Evolutionary conservation across 2,329 filamentous ascomycete species (phyloP), one percentile per base, ranked within the genome.

Genomic region (Fusarium sp.): DNA sequence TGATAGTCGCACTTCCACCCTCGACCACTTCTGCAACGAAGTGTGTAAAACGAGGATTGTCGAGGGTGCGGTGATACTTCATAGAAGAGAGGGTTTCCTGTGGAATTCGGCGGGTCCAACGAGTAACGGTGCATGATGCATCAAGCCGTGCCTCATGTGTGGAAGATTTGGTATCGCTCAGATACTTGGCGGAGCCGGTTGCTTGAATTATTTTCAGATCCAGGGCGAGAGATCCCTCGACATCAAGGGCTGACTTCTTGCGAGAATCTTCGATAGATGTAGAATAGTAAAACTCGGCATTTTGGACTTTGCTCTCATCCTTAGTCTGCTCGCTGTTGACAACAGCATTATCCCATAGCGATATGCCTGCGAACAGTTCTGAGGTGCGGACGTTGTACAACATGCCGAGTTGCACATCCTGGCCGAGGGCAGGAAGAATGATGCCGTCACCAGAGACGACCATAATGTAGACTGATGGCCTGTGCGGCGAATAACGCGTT

Each of bases 231-330:
- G 47, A 51, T 30, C 47, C 47, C n/a, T 51, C 47, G 3, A 51
- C 23, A 51, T 51, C 36, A 8, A 51, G 47, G n/a, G 47, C 23
- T 15, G 47, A 51, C 47, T 51, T 51, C 8, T 51, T 51, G 47
- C 47, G 47, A 31, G 47, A 51, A 15, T 51, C 47, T 40, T 51
- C 47, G 12, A 51, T 51, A 12, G 47, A 51, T 28, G 47, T 51
- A 38, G 47, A 51, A 40, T 51, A 51, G n/a, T 8, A 40, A 40
- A 51, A 51, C 34, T 51, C 47, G n/a, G 47, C 47, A 20, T 51
- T 51, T 16, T 51, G 47, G 23, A 51, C 34, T 33, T 51, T 51
- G 47, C 13, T 51, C 34, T 40, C 47, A 40, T 51, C 47, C 16
- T 30, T 37, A 4, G 34, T 51, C 26, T 51, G 47, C 26, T 51